Percentiles rank a stretch among this genome's conserved stretches.
These are phyloP conservation scores for Astragalus glycyphyllos DNA, from an alignment of 306 rosid genomes.

Conservation along the genomic window DNA sequence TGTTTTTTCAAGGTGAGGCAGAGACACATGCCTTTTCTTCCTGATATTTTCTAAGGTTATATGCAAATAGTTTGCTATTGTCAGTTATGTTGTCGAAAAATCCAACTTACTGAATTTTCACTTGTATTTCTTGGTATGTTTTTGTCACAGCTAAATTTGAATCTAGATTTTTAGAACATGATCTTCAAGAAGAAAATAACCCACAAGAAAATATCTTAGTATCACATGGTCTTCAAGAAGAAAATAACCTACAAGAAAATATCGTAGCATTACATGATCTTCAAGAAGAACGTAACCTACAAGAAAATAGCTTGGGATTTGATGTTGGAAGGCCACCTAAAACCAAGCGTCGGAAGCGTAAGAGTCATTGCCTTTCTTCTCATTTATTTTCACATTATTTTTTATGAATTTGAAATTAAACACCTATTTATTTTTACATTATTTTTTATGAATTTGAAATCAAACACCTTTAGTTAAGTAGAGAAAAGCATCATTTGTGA, in stretches of 20 bases:
- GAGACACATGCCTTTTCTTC: conserved; percentile 27
- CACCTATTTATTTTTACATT: neutral
- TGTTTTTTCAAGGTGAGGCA: conserved; percentile 65
- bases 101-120: conserved; percentile 19
- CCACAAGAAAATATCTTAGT: conserved; percentile 36
- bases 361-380: conserved; percentile 43
- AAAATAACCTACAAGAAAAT: too few relatives aligned
- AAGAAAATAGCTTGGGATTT: conserved; percentile 38
- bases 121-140: conserved; percentile 25
- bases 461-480: neutral
- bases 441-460: conserved; percentile 24
- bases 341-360: conserved; percentile 74
- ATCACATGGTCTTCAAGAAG: conserved; percentile 32
- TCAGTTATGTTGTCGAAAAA: conserved; percentile 2
- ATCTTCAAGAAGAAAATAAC: neutral
- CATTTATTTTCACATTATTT: conserved; percentile 16
- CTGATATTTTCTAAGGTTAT: conserved; percentile 33
- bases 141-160: conserved; percentile 58
- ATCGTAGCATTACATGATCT: neutral
- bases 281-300: conserved; percentile 38
- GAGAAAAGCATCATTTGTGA: neutral
- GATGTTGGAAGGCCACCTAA: conserved; percentile 49
- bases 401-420: conserved; percentile 26
- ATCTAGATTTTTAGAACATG: conserved; percentile 29
- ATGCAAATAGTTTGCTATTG: conserved; percentile 23